A percentile compares a stretch with the other conserved stretches of the same genome.
Evolutionary conservation across 306 rosid species (phyloP).

Genomic region (Casuarina glauca): DNA sequence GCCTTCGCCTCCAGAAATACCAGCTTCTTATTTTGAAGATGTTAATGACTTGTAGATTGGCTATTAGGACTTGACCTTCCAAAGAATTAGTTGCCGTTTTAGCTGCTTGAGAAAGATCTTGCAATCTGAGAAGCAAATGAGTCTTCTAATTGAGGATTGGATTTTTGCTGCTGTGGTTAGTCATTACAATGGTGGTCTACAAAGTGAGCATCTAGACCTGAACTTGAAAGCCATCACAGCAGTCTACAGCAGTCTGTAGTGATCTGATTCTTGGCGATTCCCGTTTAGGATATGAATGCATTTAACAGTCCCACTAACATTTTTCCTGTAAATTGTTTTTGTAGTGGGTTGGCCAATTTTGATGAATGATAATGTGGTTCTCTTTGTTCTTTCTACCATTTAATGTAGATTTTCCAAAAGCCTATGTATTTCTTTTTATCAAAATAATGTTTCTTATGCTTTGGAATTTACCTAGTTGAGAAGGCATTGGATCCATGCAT

Average conservation of each 20-base stretch:
- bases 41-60: conserved; percentile 19
- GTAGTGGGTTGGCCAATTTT: too few species aligned
- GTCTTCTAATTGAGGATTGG: background rate
- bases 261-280: conserved; percentile 1
- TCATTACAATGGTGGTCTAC: background rate
- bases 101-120: conserved; percentile 13
- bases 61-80: background rate
- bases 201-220: background rate
- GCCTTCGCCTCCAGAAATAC: conserved; percentile 86
- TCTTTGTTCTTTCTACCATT: too few species aligned
- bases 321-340: too few species aligned
- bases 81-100: conserved; percentile 17
- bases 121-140: background rate
- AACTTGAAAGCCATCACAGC: background rate
- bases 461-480: too few species aligned
- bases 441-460: too few species aligned
- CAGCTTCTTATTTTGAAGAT: conserved; percentile 54
- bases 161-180: background rate
- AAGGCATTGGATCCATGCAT: too few species aligned
- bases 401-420: too few species aligned
- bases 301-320: background rate
- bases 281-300: background rate
- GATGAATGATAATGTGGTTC: too few species aligned
- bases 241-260: background rate
- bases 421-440: too few species aligned